These are phyloP conservation scores for Camelina hispida DNA, from an alignment of 345 rosid genomes.

Conservation along the genomic window DNA sequence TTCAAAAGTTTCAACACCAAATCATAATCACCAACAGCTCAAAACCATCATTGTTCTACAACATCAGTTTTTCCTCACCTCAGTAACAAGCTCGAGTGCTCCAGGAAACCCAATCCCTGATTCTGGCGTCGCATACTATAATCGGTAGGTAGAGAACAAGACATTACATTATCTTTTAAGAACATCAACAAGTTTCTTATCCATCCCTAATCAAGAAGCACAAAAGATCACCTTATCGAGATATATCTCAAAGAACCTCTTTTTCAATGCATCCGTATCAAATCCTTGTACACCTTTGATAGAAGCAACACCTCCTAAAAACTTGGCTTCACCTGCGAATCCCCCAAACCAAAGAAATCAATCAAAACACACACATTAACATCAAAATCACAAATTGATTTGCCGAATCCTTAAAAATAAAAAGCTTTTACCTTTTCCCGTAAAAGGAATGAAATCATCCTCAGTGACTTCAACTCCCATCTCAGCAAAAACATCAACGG, in stretches of 20 bases:
- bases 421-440: slow-evolving; percentile 69
- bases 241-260: slow-evolving; percentile 90
- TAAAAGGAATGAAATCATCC: slow-evolving; percentile 91
- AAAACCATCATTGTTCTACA: not conserved
- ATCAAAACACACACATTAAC: not conserved
- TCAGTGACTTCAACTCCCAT: slow-evolving; percentile 81
- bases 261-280: slow-evolving; percentile 68
- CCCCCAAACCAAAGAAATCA: not conserved
- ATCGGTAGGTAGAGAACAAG: slow-evolving; percentile 7
- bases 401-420: no score
- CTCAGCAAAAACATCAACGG: slow-evolving; percentile 82
- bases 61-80: slow-evolving; percentile 51
- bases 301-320: slow-evolving; percentile 93
- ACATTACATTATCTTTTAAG: not conserved
- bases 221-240: slow-evolving; percentile 65
- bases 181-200: slow-evolving; percentile 13
- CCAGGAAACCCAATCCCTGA: slow-evolving; percentile 97
- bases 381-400: not conserved
- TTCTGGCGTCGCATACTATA: slow-evolving; percentile 90
- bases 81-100: slow-evolving; percentile 83
- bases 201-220: not conserved
- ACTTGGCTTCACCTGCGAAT: slow-evolving; percentile 81
- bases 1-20: slow-evolving; percentile 13
- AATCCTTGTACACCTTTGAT: slow-evolving; percentile 77
- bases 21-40: not conserved